Evolutionary conservation across 2,329 filamentous ascomycete genomes (phyloP).

Genomic region (Neopestalotiopsis sp.): DNA sequence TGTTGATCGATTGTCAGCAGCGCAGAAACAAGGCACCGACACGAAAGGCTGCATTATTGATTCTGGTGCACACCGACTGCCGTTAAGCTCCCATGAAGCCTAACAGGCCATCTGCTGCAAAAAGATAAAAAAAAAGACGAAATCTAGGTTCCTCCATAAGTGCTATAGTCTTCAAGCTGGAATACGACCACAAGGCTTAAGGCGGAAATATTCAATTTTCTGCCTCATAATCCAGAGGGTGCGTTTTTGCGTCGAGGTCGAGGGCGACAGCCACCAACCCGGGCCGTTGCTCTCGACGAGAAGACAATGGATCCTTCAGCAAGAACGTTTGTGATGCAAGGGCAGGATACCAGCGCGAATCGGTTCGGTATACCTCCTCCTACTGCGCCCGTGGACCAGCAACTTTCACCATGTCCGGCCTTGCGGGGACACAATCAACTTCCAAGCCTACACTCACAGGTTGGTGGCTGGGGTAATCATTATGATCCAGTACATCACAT

Average conservation of each 20-base stretch:
- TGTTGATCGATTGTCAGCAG: not conserved
- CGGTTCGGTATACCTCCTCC: too few relatives aligned
- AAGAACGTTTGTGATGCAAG: conserved; percentile 36
- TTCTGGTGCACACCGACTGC: too few relatives aligned
- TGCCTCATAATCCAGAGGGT: not conserved
- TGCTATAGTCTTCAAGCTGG: not conserved
- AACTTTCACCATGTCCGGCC: conserved; percentile 34
- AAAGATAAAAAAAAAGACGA: too few relatives aligned
- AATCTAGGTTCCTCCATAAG: too few relatives aligned
- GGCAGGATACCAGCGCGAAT: conserved; percentile 20
- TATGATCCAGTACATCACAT: conserved; percentile 32
- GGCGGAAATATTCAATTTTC: not conserved
- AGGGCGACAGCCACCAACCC: conserved; percentile 15
- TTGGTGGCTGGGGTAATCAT: conserved; percentile 25
- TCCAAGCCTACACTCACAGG: conserved; percentile 23
- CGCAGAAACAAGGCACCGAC: too few relatives aligned
- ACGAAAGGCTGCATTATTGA: not conserved
- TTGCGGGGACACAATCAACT: conserved; percentile 32
- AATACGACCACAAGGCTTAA: not conserved
- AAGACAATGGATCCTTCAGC: conserved; percentile 30
- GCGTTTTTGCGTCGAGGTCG: not conserved
- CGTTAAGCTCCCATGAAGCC: too few relatives aligned
- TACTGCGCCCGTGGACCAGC: conserved; percentile 23
- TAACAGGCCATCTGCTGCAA: too few relatives aligned
- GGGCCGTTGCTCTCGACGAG: conserved; percentile 27